Evolutionary conservation across 169 alveolate species (phyloP).

Genomic region (Plasmodium inui): DNA sequence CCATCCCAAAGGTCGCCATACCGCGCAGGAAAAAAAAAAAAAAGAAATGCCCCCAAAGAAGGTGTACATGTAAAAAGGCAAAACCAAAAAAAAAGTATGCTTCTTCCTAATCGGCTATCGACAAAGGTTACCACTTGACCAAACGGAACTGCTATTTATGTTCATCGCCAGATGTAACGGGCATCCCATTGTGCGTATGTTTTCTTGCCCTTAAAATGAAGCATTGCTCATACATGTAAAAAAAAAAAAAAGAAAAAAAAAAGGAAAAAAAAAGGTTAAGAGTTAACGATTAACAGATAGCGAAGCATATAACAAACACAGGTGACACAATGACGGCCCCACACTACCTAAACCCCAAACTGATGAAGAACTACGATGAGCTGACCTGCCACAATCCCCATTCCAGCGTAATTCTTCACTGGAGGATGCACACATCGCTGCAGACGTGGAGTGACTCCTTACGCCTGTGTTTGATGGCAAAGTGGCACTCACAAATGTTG

Average conservation of each 20-base stretch:
- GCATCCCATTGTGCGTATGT: not conserved
- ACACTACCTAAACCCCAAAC: conserved; percentile 21
- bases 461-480: not conserved
- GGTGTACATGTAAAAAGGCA: not conserved
- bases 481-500: not conserved
- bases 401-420: conserved; percentile 78
- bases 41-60: not conserved
- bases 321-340: conserved; percentile 21
- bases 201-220: not conserved
- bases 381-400: conserved; percentile 83
- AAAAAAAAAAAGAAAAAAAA: not conserved
- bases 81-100: not conserved
- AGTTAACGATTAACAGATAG: not conserved
- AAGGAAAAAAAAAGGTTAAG: too few relatives aligned
- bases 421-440: not conserved
- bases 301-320: not conserved
- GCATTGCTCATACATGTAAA: not conserved
- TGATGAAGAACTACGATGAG: conserved; percentile 79
- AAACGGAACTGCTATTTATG: not conserved
- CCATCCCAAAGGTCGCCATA: not conserved
- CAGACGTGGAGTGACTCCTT: not conserved
- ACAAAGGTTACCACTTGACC: not conserved
- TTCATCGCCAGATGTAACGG: not conserved
- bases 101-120: not conserved
- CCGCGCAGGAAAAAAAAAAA: not conserved